Base-by-base conservation (phyloP, 2,329 filamentous ascomycete species). In the Scedosporium minutisporum region DNA sequence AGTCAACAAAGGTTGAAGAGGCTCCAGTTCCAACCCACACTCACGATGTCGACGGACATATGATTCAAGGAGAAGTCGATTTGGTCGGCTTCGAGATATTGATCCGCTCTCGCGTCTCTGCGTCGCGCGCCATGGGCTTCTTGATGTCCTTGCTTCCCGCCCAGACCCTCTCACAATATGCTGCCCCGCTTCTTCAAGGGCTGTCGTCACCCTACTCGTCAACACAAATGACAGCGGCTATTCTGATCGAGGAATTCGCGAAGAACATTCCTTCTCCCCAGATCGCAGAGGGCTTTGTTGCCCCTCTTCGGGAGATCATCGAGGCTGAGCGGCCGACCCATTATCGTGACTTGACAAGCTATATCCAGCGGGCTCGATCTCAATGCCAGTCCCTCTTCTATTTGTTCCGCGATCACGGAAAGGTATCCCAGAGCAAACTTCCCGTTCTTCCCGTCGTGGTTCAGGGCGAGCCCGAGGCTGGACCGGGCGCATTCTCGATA, bases 41-140 rank as follows among this genome's bases (percentile, higher is more conserved):
- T 1, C 95, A 99, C 74, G 96, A 99, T 73, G 91, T 99, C 18
- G 95, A 99, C 72, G 95, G 93, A 9, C 93, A 96, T 68, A 97
- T 99, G 88, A 92, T 99, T 79, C 90, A 93, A 71, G 95, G 96
- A 60, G 96, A 99, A 69, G 88, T 97, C 57, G 96, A 99, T 71
- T 81, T 99, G 51, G 93, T 99, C 27, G 93, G 95, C 38, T 84
- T 89, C 69, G 95, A 99, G 64, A 87, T 87, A 6, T 85, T 99
- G 73, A 86, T 97, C 59, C 87, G 93, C 65, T 96, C 93, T 6
- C 90, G 93, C 67, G 88, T 96, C n/a, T 89, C 86, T 64, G 91
- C 93, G 12, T 90, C 93, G 21, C 87, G 84, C 70, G 95, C 95
- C 2, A 86, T 99, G 74, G 95, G 93, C 41, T 83, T 91, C 66